phyloP scores from a whole-genome alignment of 2,329 filamentous ascomycete genomes.

The Didymella glomerata region DNA sequence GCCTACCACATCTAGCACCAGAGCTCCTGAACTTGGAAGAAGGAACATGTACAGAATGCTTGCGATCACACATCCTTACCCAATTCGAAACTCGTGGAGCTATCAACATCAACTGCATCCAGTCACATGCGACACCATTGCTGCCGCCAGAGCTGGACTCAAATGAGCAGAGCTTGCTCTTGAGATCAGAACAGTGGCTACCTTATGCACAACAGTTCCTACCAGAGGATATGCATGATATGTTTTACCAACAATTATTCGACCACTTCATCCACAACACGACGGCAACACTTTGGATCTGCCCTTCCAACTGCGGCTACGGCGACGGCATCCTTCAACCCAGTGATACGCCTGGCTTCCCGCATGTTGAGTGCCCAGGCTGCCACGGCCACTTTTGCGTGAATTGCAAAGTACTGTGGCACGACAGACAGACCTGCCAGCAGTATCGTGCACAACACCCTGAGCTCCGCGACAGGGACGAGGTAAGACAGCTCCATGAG shows the following conservation, averaged over 20 bases:
- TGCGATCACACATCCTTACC: constrained; percentile 3
- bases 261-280: not conserved
- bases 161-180: not conserved
- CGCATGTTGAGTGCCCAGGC: constrained; percentile 7
- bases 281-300: not conserved
- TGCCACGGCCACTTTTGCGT: constrained; percentile 5
- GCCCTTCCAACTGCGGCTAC: constrained; percentile 2
- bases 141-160: not conserved
- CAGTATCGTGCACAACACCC: constrained; percentile 1
- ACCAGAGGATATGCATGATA: not conserved
- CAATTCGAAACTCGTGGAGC: constrained; percentile 6
- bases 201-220: constrained; percentile 3
- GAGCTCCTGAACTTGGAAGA: not conserved
- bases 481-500: not conserved
- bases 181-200: not conserved
- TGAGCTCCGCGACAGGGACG: not conserved
- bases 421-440: constrained; percentile 4
- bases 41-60: constrained; percentile 2
- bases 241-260: constrained; percentile 3
- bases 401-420: constrained; percentile 3
- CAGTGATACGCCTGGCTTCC: not conserved
- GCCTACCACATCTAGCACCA: constrained; percentile 5
- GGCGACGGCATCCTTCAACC: constrained; percentile 1
- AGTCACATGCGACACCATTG: not conserved
- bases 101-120: constrained; percentile 6